A percentile compares a stretch with the other conserved stretches of the same genome.
Evolutionary conservation across 495 filamentous ascomycete genomes (phyloP).

Genomic region (Podospora sp.): DNA sequence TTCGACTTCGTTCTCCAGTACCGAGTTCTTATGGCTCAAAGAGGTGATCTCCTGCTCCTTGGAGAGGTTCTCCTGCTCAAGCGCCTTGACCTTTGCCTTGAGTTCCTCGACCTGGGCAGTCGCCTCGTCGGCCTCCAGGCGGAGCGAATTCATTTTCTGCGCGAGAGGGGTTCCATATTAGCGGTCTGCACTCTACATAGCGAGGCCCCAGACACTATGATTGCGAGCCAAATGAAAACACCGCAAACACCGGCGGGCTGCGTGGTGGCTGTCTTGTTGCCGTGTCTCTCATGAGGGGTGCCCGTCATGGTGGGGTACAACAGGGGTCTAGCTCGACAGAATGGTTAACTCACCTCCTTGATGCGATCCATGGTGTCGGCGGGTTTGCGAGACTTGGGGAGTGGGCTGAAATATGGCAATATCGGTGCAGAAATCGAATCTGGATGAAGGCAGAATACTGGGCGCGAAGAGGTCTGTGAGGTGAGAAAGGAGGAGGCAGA

Average conservation of each 20-base stretch:
- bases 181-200: background rate
- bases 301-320: conserved; percentile 47
- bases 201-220: background rate
- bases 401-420: background rate
- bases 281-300: conserved; percentile 10
- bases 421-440: conserved; percentile 1
- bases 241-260: background rate
- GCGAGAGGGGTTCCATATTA: conserved; percentile 8
- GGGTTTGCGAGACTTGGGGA: conserved; percentile 16
- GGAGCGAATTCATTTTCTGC: conserved; percentile 92
- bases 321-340: conserved; percentile 35
- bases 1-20: conserved; percentile 88
- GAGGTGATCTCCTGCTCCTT: conserved; percentile 99
- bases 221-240: background rate
- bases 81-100: conserved; percentile 76
- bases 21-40: conserved; percentile 80
- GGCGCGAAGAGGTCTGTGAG: conserved; percentile 19
- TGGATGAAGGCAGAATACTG: conserved; percentile 25
- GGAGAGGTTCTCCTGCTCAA: conserved; percentile 91
- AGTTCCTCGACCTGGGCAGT: conserved; percentile 81
- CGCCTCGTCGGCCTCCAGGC: conserved; percentile 85
- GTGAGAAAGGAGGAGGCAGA: conserved; percentile 21
- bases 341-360: conserved; percentile 69
- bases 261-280: conserved; percentile 9
- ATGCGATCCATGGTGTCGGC: conserved; percentile 67